phyloP scores from a whole-genome alignment of 306 rosid genomes.

The Quercus glauca region DNA sequence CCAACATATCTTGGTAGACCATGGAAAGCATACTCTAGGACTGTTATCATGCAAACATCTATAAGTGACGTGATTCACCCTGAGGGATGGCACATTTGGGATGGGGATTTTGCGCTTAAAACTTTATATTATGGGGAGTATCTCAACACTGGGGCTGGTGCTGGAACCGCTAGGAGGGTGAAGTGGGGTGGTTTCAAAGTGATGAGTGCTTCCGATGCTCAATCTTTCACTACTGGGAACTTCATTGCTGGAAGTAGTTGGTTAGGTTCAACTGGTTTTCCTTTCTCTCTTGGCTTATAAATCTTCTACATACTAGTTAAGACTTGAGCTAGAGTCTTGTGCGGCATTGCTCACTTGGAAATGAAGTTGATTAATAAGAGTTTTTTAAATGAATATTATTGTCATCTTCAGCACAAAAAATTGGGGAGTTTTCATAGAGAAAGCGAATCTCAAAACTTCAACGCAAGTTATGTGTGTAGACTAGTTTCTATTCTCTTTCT shows the following conservation, averaged over 20 bases:
- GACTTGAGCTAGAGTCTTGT: too few species aligned
- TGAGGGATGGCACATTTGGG: constrained; percentile 78
- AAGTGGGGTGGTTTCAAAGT: constrained; percentile 70
- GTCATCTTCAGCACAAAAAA: too few species aligned
- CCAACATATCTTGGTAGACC: constrained; percentile 79
- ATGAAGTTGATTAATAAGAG: too few species aligned
- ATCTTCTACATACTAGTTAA: not conserved
- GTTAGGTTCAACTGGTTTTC: constrained; percentile 69
- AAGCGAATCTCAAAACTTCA: too few species aligned
- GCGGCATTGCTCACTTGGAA: too few species aligned
- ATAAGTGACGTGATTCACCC: constrained; percentile 66
- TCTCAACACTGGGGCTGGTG: constrained; percentile 68
- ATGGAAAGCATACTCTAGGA: constrained; percentile 86
- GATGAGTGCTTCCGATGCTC: constrained; percentile 60
- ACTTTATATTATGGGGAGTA: constrained; percentile 73
- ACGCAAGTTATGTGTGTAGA: too few species aligned
- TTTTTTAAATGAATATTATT: too few species aligned
- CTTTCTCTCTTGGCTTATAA: constrained; percentile 68
- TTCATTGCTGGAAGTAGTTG: constrained; percentile 71
- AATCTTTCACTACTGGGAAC: constrained; percentile 42
- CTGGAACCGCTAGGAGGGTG: constrained; percentile 62
- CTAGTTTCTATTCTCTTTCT: too few species aligned
- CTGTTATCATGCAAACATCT: constrained; percentile 58
- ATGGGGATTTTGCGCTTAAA: constrained; percentile 64
- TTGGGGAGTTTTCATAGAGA: too few species aligned